Base-by-base conservation (phyloP, 805 yeast species). In the Blastobotrys mokoenaii region DNA sequence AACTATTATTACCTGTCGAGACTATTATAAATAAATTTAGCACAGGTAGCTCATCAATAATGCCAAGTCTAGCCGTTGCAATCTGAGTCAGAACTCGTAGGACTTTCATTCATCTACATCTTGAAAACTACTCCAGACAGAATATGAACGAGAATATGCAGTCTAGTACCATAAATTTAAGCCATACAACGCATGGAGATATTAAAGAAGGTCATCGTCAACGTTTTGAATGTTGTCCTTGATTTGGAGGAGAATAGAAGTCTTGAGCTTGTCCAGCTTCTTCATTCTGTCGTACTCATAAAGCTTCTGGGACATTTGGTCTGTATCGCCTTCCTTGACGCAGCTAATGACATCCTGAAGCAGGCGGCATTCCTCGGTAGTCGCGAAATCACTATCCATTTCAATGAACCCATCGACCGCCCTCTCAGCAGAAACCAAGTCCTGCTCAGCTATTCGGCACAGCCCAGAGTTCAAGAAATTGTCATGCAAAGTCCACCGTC, bases 401-500 rank as follows among this genome's bases (percentile, higher is more conserved):
- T 72, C 76, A 10, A 70, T 60, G 48, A 79, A 84, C 48, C 76
- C 75, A 27, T 76, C 78, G 43, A 84, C 63, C 32, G 86, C 75
- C 57, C 84, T 82, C 44, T 76, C 74, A 0, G 95, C 96, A 41
- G 94, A 95, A 31, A 94, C 89, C 33, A 77, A 70, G 64, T 93
- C 98, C 52, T 64, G 87, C 47, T 79, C 77, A 30, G 97, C 94
- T 52, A 93, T 70, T 43, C 82, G 77, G 61, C 96, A 86, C 46
- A 93, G 70, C 22, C 85, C 80, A 44, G 84, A 80, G 69, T 88
- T 88, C 59, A 86, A 70, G 57, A 84, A 88, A 63, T 90, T 87
- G 46, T 93, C 98, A 64, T 93, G 93, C 59, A 93, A 71, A 43
- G 87, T 81, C 97, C 97, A 93, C 66, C 80, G 83, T 36, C 90